Percentiles rank a stretch among this genome's conserved stretches.
Conservation (phyloP, 345 rosid genomes). For the Erodium maritimum region DNA sequence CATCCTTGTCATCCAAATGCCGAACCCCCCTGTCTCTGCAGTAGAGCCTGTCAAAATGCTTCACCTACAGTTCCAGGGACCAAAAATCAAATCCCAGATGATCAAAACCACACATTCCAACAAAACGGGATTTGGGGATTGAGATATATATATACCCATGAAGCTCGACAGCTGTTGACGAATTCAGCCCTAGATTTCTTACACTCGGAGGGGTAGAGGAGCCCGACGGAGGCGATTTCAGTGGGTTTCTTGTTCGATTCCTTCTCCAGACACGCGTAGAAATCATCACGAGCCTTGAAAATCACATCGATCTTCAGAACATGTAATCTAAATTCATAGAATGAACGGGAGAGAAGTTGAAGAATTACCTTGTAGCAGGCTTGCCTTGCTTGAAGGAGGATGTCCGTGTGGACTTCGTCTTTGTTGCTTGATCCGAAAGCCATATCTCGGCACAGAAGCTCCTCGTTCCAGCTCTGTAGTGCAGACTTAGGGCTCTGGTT, state of each 20-base stretch:
- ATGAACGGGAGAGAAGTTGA: not conserved
- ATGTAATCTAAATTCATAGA: too few relatives aligned
- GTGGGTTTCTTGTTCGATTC: slow-evolving; percentile 49
- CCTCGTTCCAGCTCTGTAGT: too few relatives aligned
- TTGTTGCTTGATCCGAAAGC: too few relatives aligned
- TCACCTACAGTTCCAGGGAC: slow-evolving; percentile 30
- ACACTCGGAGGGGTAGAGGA: slow-evolving; percentile 51
- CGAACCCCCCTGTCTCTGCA: slow-evolving; percentile 52
- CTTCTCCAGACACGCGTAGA: slow-evolving; percentile 51
- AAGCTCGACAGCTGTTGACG: slow-evolving; percentile 41
- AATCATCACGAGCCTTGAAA: slow-evolving; percentile 50
- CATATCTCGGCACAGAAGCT: too few relatives aligned
- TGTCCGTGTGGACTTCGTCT: slow-evolving; percentile 44
- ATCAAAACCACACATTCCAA: not conserved
- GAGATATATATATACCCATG: slow-evolving; percentile 34
- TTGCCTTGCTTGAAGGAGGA: slow-evolving; percentile 43
- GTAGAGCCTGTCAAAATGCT: slow-evolving; percentile 63
- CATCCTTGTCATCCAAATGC: slow-evolving; percentile 43
- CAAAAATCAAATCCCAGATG: not conserved
- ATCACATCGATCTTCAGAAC: too few relatives aligned
- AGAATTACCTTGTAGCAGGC: slow-evolving; percentile 48
- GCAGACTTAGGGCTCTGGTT: too few relatives aligned
- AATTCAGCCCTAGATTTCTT: slow-evolving; percentile 32
- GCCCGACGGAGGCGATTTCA: slow-evolving; percentile 58
- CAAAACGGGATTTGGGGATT: not conserved